Evolutionary conservation across 352 stramenopile genomes (phyloP).

Genomic region (Phytophthora sp.): DNA sequence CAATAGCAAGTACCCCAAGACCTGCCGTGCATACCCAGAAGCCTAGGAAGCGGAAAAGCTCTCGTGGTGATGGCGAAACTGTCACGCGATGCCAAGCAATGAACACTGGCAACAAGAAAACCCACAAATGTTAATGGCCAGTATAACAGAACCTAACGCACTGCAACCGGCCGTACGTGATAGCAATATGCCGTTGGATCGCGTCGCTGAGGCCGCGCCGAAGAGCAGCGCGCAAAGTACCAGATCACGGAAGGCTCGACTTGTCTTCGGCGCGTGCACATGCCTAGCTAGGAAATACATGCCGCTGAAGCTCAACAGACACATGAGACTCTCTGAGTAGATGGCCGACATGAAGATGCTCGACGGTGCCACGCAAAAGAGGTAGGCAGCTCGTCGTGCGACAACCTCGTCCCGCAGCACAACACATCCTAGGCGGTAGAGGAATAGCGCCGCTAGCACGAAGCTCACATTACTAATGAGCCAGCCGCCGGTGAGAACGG

Average conservation of each 20-base stretch:
- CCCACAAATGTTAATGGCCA: conserved; percentile 14
- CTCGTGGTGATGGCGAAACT: conserved; percentile 52
- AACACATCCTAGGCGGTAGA: conserved; percentile 70
- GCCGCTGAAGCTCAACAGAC: conserved; percentile 76
- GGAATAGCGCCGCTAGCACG: conserved; percentile 67
- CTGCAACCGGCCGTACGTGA: conserved; percentile 61
- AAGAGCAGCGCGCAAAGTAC: conserved; percentile 60
- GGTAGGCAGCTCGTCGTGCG: conserved; percentile 64
- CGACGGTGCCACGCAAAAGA: conserved; percentile 80
- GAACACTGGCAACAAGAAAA: conserved; percentile 49
- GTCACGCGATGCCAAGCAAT: conserved; percentile 75
- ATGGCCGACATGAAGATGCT: conserved; percentile 85
- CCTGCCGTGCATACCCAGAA: conserved; percentile 69
- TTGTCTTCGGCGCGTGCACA: conserved; percentile 11
- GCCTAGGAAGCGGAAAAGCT: conserved; percentile 43
- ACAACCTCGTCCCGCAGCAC: conserved; percentile 62
- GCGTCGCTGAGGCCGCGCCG: conserved; percentile 62
- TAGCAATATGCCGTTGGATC: conserved; percentile 81
- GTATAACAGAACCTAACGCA: neutral
- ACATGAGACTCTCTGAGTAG: conserved; percentile 88
- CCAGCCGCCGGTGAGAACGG: conserved; percentile 57
- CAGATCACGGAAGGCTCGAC: conserved; percentile 40
- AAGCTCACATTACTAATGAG: conserved; percentile 80
- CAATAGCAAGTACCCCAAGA: conserved; percentile 67
- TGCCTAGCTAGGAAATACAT: conserved; percentile 68